Evolutionary conservation across 2,329 filamentous ascomycete species (phyloP).

Genomic region (Penicillium concentricum): DNA sequence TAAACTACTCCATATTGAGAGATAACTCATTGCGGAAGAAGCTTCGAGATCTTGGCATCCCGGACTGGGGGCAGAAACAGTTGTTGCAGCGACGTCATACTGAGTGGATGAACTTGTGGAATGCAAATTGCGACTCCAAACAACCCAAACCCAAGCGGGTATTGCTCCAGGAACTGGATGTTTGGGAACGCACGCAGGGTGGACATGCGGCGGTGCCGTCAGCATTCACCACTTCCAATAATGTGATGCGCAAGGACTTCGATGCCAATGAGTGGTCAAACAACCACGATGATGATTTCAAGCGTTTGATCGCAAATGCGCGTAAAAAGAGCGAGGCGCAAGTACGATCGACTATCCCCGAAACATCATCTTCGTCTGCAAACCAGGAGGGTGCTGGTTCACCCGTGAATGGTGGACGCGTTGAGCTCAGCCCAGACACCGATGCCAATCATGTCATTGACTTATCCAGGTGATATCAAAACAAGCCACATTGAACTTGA

Average conservation of each 20-base stretch:
- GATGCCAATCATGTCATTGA: slow-evolving; percentile 2
- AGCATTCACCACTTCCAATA: slow-evolving; percentile 21
- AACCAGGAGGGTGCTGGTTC: slow-evolving; percentile 4
- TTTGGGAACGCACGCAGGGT: slow-evolving; percentile 84
- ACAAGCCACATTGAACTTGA: not conserved
- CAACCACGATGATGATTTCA: slow-evolving; percentile 73
- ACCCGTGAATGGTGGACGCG: not conserved
- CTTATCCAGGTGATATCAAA: slow-evolving; percentile 10
- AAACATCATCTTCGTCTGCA: slow-evolving; percentile 8
- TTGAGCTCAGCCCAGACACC: slow-evolving; percentile 1
- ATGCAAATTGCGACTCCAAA: slow-evolving; percentile 89
- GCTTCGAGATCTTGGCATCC: slow-evolving; percentile 75
- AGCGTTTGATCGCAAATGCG: slow-evolving; percentile 75
- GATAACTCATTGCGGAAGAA: slow-evolving; percentile 77
- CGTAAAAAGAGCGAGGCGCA: slow-evolving; percentile 50
- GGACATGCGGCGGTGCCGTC: slow-evolving; percentile 49
- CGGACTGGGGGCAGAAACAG: slow-evolving; percentile 64
- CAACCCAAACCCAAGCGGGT: slow-evolving; percentile 68
- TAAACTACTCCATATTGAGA: slow-evolving; percentile 86
- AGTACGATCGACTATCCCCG: slow-evolving; percentile 29
- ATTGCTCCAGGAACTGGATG: slow-evolving; percentile 73
- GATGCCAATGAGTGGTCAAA: slow-evolving; percentile 73
- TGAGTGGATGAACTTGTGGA: slow-evolving; percentile 95
- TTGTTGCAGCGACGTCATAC: slow-evolving; percentile 77
- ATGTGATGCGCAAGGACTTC: slow-evolving; percentile 85